Conservation (phyloP, 257 asterid genomes). For the Penstemon eatonii region DNA sequence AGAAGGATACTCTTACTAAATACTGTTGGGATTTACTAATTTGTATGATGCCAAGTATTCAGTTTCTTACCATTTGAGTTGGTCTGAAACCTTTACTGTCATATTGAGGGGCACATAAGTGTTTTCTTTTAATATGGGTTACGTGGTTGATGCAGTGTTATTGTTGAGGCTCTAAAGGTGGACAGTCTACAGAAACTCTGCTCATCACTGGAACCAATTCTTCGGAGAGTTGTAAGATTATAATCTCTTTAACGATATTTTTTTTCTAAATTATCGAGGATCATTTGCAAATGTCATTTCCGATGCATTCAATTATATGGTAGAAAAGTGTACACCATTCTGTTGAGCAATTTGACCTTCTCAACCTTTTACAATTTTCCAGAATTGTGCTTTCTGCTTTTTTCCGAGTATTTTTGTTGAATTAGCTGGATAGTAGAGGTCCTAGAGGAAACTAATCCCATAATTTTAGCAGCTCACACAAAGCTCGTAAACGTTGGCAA, state of each 20-base stretch:
- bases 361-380: background rate
- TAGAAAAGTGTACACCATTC: background rate
- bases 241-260: slow-evolving; percentile 17
- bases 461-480: background rate
- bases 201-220: slow-evolving; percentile 93
- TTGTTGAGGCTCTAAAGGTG: slow-evolving; percentile 92
- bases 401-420: background rate
- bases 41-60: background rate
- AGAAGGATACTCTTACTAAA: background rate
- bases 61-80: background rate
- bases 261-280: slow-evolving; percentile 16
- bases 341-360: background rate
- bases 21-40: slow-evolving; percentile 15
- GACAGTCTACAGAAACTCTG: slow-evolving; percentile 95
- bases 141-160: slow-evolving; percentile 72
- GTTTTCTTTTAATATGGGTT: slow-evolving; percentile 17
- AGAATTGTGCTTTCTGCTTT: background rate
- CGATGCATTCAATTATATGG: slow-evolving; percentile 6
- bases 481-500: slow-evolving; percentile 12
- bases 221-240: slow-evolving; percentile 91
- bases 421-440: slow-evolving; percentile 2
- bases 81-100: background rate
- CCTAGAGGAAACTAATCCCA: background rate
- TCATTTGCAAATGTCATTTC: slow-evolving; percentile 2
- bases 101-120: slow-evolving; percentile 6